Base-by-base conservation (phyloP, 805 yeast genomes). In the Saccharomyces paradoxus region DNA sequence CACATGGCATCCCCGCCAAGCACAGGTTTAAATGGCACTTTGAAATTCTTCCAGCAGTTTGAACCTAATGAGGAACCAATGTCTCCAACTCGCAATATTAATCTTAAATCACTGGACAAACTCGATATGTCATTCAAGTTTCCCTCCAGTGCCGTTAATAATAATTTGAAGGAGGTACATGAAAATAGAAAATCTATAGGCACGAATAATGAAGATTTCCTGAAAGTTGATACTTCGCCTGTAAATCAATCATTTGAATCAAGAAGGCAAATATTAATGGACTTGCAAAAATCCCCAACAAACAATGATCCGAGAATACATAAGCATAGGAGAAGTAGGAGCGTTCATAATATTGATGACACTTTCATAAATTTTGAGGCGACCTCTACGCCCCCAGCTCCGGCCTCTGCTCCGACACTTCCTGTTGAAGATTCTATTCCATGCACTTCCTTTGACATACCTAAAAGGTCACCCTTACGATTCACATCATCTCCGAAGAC, bases 281-380 rank as follows among this genome's bases (percentile, higher is more conserved):
- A 55, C 24, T 14, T 21, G 52, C 50, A 30, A 50, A 37, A 50
- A 4, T 27, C 61, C 2, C 58, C 61, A n/a, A 51, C 46, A 14
- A 49, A 31, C 8, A 56, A 50, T 14, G 26, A 17, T 10, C 27
- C 21, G 14, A 48, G 52, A 8, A 49, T 56, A 2, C 70, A 68
- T 50, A 55, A 55, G n/a, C 72, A 68, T 56, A 65, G 60, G 53
- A 60, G 72, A 49, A 67, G 68, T 30, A 62, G 63, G 55, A 68
- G 72, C 48, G 51, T 65, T 12, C 67, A 64, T 48, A 60, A 57
- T 46, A 57, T 54, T 6, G 59, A 59, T 12, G 66, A 62, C 26
- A 54, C 60, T 56, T 32, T n/a, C 30, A 21, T 24, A 32, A 41
- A 32, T 53, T 54, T 64, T 46, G 53, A 51, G 10, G 63, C 61